Base-by-base conservation (phyloP, 768 basidiomycete genomes). In the Coprinopsis cinerea region DNA sequence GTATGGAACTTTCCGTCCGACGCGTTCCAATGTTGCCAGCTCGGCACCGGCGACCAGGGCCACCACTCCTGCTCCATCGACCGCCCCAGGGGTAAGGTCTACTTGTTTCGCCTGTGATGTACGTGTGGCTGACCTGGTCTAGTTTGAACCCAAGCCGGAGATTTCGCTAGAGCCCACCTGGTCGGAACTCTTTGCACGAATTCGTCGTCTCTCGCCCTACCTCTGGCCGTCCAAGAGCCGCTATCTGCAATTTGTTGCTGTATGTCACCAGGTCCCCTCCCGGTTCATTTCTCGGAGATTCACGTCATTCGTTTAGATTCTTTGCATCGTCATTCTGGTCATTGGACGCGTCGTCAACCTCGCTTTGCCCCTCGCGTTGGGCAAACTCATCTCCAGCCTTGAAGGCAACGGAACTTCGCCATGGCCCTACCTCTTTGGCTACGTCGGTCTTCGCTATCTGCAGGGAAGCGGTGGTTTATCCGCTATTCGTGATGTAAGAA, bases 341-440 rank as follows among this genome's bases (percentile, higher is more conserved):
- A 52, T 89, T 32, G 86, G 84, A 26, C 87, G 94, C 25, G 65
- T 84, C n/a, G 76, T 94, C 52, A 92, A 88, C 57, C 65, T 84
- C 17, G 68, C 80, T 3, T 67, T 89, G 51, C 93, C 93, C 0
- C 68, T 83, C 44, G 74, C 82, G 0, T 73, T 94, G 22, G 88
- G 85, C 15, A 65, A 76, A 30, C 64, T 90, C n/a, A 71, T 92
- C 15, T 63, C 61, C 44, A 70, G 75, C 26, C 72, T 86, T 35
- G 82, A 82, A 2, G 65, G 62, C 10, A 60, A 69, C 0, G 61
- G 64, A 2, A 63, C 64, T 15, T 80, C 82, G 0, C 77, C 83
- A 14, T 92, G 89, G 86, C 71, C 75, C 10, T 78, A 81, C 58
- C 71, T 95, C 3, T 71, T 84, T 25, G 67, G 71, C 6, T 95